Percentiles rank a stretch among this genome's conserved stretches.
These are phyloP conservation scores for Lactarius indigo DNA, from an alignment of 768 basidiomycete species.

Conservation along the genomic window DNA sequence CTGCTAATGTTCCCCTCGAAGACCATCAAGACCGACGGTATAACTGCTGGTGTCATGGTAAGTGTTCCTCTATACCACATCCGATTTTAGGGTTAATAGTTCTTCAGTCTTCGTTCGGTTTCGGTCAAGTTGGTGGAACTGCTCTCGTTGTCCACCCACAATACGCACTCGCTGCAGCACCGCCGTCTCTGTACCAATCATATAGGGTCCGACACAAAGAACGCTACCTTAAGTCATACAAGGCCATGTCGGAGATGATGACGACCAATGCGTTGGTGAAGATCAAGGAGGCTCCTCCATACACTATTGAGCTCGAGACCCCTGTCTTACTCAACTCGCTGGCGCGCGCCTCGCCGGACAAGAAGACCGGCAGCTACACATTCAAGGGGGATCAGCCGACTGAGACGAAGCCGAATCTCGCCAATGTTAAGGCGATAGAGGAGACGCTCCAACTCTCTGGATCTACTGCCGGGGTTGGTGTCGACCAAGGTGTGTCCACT, in stretches of 20 bases:
- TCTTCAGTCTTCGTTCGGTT: conserved; percentile 85
- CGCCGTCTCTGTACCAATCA: conserved; percentile 70
- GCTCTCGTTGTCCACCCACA: conserved; percentile 87
- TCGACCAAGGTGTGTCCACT: conserved; percentile 70
- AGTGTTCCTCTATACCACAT: conserved; percentile 27
- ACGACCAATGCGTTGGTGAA: conserved; percentile 89
- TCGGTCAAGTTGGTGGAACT: conserved; percentile 97
- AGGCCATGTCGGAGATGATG: conserved; percentile 95
- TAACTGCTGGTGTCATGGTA: conserved; percentile 85
- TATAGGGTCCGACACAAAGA: conserved; percentile 67
- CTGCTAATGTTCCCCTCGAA: conserved; percentile 97
- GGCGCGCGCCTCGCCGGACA: conserved; percentile 77
- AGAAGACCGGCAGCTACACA: conserved; percentile 83
- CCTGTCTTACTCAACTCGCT: conserved; percentile 88
- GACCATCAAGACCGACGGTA: conserved; percentile 90
- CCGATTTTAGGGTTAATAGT: conserved; percentile 12
- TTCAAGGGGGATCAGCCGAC: conserved; percentile 65
- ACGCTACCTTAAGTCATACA: conserved; percentile 73
- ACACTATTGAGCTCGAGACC: conserved; percentile 78
- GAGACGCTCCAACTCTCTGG: conserved; percentile 46
- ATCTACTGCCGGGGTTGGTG: conserved; percentile 73
- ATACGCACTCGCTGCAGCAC: conserved; percentile 81
- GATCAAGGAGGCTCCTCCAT: conserved; percentile 93
- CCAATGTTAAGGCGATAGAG: conserved; percentile 67
- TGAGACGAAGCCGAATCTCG: conserved; percentile 47